Evolutionary conservation across 352 stramenopile species (phyloP).

Genomic region (Halophytophthora polymorphica): DNA sequence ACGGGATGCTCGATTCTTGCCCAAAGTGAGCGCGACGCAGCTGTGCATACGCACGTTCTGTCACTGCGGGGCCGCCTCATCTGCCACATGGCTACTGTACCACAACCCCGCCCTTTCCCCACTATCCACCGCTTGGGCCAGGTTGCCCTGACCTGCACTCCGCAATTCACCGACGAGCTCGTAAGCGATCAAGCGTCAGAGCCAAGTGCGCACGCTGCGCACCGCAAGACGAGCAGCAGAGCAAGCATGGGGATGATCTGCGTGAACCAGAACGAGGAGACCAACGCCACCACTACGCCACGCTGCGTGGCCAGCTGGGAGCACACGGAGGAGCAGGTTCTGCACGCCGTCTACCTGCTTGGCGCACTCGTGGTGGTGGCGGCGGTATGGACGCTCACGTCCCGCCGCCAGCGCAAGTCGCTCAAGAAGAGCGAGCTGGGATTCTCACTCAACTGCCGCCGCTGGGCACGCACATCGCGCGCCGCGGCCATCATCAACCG

Average conservation of each 20-base stretch:
- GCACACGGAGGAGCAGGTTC: conserved; percentile 73
- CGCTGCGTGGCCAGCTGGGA: conserved; percentile 71
- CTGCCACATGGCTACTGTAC: too few relatives aligned
- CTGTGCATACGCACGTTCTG: too few relatives aligned
- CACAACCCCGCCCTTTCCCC: too few relatives aligned
- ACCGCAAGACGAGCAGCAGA: conserved; percentile 11
- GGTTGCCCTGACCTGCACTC: too few relatives aligned
- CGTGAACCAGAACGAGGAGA: conserved; percentile 52
- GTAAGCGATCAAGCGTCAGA: conserved; percentile 1
- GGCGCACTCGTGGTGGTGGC: conserved; percentile 45
- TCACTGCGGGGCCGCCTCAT: too few relatives aligned
- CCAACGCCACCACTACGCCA: conserved; percentile 26
- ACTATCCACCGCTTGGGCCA: too few relatives aligned
- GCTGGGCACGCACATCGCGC: conserved; percentile 76
- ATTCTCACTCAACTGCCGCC: conserved; percentile 72
- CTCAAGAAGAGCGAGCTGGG: conserved; percentile 65
- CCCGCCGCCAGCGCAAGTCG: conserved; percentile 46
- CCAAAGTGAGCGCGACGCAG: too few relatives aligned
- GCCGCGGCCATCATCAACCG: conserved; percentile 74
- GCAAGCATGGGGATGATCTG: conserved; percentile 61
- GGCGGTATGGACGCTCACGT: conserved; percentile 49
- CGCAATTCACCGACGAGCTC: conserved; percentile 1
- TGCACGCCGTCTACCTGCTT: conserved; percentile 49
- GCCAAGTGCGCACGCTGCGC: conserved; percentile 9
- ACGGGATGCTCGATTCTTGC: too few relatives aligned